Base-by-base conservation (phyloP, 768 basidiomycete species). In the Tylopilus sp. region DNA sequence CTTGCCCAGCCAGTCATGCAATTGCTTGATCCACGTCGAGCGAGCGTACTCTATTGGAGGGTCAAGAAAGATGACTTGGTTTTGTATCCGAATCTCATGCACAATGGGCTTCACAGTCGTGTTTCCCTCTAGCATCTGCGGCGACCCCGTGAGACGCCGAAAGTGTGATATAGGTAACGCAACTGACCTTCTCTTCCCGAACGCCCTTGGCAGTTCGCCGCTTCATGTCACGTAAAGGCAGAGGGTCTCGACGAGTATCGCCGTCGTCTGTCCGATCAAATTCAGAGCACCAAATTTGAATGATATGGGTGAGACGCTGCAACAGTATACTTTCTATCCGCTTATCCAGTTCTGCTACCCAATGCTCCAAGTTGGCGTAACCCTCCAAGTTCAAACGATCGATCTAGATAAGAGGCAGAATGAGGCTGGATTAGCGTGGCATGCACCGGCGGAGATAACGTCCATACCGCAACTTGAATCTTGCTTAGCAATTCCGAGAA, bases 31-130 rank as follows among this genome's bases (percentile, higher is more conserved):
- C 95, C 95, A 98, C 9, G 80, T 87, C 44, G 88, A 82, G 38
- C 95, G 83, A 0, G 95, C 93, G 60, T 90, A 82, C 68, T 98
- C 95, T 73, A 98, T 91, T 52, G 97, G 97, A 23, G 97, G 97
- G 67, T 98, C 95, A 46, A 98, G 77, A 75, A 97, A 98, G 69
- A 99, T 98, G 57, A 98, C 92, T 67, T 99, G 97, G 66, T 99
- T 97, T 65, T 95, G 90, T 79, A 98, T 98, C 71, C 95, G 82
- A 56, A 98, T 90, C 68, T 98, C 95, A 68, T 98, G 95, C 7
- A 95, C 78, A 51, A 97, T 86, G 0, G 93, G 90, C 59, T 89
- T 86, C 57, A 98, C 68, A 2, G 78, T 76, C 79, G 95, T 83
- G 53, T 79, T 79, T 13, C 80, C 80, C 61, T 92, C 90, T 61